Conservation (phyloP, 345 rosid genomes). For the Eucalyptus urophylla region DNA sequence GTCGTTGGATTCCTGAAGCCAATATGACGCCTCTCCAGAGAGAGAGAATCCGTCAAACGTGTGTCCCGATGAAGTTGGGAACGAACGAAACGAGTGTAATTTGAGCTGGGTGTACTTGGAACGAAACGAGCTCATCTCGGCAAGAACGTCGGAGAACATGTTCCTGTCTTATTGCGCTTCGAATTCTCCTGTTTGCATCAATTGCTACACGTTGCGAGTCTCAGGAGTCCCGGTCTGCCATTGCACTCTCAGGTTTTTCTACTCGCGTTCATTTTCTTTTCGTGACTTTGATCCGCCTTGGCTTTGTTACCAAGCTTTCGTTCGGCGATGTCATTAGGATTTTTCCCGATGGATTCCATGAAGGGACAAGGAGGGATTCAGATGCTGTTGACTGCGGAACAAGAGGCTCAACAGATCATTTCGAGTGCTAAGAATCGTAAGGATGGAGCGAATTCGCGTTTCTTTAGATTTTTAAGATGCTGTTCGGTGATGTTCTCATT, state of each 20-base stretch:
- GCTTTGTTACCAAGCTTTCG: background rate
- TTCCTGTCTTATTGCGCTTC: background rate
- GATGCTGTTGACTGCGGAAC: slow-evolving; percentile 37
- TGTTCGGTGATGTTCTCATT: background rate
- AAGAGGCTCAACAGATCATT: slow-evolving; percentile 42
- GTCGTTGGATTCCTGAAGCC: background rate
- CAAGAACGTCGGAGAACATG: background rate
- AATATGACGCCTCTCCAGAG: background rate
- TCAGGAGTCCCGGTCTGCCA: background rate
- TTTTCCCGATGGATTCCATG: slow-evolving; percentile 20
- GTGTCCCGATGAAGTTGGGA: background rate
- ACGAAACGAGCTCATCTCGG: background rate
- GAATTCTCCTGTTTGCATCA: background rate
- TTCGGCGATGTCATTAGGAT: background rate
- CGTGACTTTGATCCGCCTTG: background rate
- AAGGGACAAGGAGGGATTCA: slow-evolving; percentile 55
- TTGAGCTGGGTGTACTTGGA: background rate
- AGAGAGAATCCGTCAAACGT: background rate
- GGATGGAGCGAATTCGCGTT: background rate
- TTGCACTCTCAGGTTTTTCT: background rate
- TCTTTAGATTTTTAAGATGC: background rate
- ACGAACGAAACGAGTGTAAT: background rate
- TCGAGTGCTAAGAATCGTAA: slow-evolving; percentile 35
- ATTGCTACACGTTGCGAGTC: background rate
- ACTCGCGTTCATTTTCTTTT: background rate